These are phyloP conservation scores for Podospora anserina DNA, from an alignment of 495 filamentous ascomycete genomes.

Conservation along the genomic window DNA sequence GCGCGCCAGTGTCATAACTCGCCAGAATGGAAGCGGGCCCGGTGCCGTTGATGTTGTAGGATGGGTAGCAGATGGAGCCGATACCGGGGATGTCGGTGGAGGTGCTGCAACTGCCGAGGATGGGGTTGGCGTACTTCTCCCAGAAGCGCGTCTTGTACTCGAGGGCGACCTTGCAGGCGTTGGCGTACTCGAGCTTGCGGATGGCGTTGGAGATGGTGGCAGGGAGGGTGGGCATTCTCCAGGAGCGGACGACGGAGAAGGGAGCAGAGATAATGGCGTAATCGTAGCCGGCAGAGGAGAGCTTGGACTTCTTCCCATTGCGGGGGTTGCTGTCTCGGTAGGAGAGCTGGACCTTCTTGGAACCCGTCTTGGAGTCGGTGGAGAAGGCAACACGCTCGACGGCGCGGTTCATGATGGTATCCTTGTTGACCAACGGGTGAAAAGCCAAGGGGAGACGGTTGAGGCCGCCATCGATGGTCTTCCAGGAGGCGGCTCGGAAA, in stretches of 20 bases:
- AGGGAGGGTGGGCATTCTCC: conserved; percentile 46
- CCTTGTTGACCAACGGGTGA: conserved; percentile 54
- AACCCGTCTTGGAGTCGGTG: conserved; percentile 19
- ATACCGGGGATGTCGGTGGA: conserved; percentile 57
- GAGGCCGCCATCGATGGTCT: conserved; percentile 62
- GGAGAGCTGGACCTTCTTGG: conserved; percentile 46
- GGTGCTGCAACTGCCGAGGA: conserved; percentile 59
- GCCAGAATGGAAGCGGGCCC: conserved; percentile 62
- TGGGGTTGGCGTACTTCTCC: conserved; percentile 60
- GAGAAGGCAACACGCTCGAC: conserved; percentile 48
- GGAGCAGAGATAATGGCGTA: conserved; percentile 63
- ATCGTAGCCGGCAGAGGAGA: conserved; percentile 55
- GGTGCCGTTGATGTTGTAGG: conserved; percentile 59
- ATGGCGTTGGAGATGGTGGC: conserved; percentile 57
- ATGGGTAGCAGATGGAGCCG: conserved; percentile 60
- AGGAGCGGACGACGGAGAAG: conserved; percentile 55
- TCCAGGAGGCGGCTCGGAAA: conserved; percentile 58
- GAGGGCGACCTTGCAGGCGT: conserved; percentile 63
- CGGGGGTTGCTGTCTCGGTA: conserved; percentile 43
- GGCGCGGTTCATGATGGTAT: conserved; percentile 52
- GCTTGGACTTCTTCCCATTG: conserved; percentile 26
- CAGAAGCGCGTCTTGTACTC: conserved; percentile 65
- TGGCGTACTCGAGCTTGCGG: conserved; percentile 52
- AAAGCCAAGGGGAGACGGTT: conserved; percentile 60
- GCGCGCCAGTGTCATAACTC: conserved; percentile 48